Evolutionary conservation across 306 rosid genomes (phyloP), one percentile per base, ranked within the genome.

Genomic region (Corylus avellana): DNA sequence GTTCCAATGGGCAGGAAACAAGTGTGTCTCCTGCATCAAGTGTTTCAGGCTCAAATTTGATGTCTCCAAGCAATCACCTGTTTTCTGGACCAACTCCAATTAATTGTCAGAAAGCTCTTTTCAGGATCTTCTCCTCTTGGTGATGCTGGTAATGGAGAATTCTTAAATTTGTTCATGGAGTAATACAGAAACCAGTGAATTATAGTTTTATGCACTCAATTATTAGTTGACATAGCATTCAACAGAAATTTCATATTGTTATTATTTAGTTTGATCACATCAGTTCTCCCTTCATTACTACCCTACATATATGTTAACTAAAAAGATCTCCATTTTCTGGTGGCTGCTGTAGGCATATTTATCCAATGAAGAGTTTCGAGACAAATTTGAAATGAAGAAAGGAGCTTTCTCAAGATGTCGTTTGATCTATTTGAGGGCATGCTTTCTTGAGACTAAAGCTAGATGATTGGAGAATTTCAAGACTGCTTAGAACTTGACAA

Each of bases 291-390:
- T 51, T 75, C 66, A 32, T 50, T 62, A 37, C 42, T 37, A 37
- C 42, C 42, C 4, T 3, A 37, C 2, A 61, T n/a, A n/a, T n/a
- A 46, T 48, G 29, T 57, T 66, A 48, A 84, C 69, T 49, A 53
- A 73, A 39, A 46, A 12, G 63, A 59, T 73, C 62, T 75, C 58
- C n/a, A n/a, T n/a, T n/a, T n/a, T n/a, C 42, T 85, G 81, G 85
- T 86, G 82, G 80, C 48, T 79, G 59, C 48, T 77, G 59, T 76
- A 91, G 98, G 92, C 90, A 71, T 94, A 94, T 89, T 85, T 94
- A 76, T 88, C 97, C 2, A 80, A 78, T 27, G 95, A 88, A 82
- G 98, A 92, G 89, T 94, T 94, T 77, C 87, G 53, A 48, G 91
- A 83, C 78, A 91, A 87, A 73, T 91, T 94, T 74, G 89, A 87